These are phyloP conservation scores for Ceraceosorus guamensis DNA, from an alignment of 1,284 basidiomycete genomes.

Conservation along the genomic window DNA sequence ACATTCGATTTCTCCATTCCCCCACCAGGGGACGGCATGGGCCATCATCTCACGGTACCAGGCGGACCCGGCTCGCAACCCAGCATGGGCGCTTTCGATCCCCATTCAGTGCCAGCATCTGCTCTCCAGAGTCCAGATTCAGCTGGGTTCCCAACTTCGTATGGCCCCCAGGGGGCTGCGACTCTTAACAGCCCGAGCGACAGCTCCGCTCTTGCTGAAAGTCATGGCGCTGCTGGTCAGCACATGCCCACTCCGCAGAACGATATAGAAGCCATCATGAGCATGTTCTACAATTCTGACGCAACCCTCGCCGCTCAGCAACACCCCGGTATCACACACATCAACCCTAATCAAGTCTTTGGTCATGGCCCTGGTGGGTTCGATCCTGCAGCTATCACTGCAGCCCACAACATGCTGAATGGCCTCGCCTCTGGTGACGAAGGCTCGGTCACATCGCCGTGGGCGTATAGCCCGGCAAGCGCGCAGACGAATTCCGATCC, in stretches of 20 bases:
- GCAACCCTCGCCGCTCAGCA: conserved; percentile 18
- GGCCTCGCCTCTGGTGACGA: conserved; percentile 18
- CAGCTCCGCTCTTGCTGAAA: background rate
- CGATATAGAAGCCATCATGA: conserved; percentile 37
- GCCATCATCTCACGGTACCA: conserved; percentile 1
- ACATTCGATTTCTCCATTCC: conserved; percentile 38
- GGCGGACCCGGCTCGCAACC: background rate
- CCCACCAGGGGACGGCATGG: conserved; percentile 1
- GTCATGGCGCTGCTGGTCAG: background rate
- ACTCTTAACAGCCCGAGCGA: background rate
- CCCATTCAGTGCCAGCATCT: background rate
- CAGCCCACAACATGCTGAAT: background rate
- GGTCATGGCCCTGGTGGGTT: conserved; percentile 10
- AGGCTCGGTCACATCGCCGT: conserved; percentile 15
- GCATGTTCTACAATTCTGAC: conserved; percentile 41
- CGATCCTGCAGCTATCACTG: conserved; percentile 11
- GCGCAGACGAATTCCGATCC: conserved; percentile 21
- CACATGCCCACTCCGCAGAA: conserved; percentile 4
- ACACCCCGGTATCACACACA: conserved; percentile 25
- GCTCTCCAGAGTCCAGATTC: background rate
- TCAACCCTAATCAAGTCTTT: conserved; percentile 42
- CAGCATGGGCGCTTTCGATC: background rate
- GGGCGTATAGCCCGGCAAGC: conserved; percentile 33
- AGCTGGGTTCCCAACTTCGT: background rate
- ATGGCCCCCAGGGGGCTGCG: background rate